Evolutionary conservation across 208 protist species (phyloP).

Genomic region (Wallacemonas sp.): DNA sequence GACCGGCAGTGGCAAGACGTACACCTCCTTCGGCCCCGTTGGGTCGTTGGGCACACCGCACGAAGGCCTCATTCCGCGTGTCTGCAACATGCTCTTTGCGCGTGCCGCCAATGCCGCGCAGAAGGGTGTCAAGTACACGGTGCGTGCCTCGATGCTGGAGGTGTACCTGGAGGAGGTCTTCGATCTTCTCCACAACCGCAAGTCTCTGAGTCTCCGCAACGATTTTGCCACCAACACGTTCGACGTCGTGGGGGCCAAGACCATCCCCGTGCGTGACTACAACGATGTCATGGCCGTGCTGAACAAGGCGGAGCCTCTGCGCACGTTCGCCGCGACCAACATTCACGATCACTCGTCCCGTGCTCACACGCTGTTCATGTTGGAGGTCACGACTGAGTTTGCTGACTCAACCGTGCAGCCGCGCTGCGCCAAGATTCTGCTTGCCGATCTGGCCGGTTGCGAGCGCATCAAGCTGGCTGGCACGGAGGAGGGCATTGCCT

Average conservation of each 20-base stretch:
- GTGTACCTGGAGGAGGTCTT: conserved; percentile 96
- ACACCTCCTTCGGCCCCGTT: conserved; percentile 54
- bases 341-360: conserved; percentile 85
- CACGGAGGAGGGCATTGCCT: conserved; percentile 65
- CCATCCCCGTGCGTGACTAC: conserved; percentile 71
- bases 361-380: conserved; percentile 82
- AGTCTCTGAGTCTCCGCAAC: conserved; percentile 82
- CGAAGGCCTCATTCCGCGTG: conserved; percentile 67
- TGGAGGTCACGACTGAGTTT: conserved; percentile 62
- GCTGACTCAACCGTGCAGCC: conserved; percentile 18
- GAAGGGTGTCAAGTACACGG: conserved; percentile 65
- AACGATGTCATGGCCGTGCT: conserved; percentile 86
- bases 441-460: conserved; percentile 82
- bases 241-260: conserved; percentile 81
- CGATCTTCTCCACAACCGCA: conserved; percentile 92
- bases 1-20: conserved; percentile 77
- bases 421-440: conserved; percentile 66
- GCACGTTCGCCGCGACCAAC: conserved; percentile 89
- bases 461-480: conserved; percentile 80
- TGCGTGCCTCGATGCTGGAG: conserved; percentile 91
- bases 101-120: conserved; percentile 45
- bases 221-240: conserved; percentile 87
- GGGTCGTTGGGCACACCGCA: conserved; percentile 42
- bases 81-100: conserved; percentile 73
- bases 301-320: conserved; percentile 75